Evolutionary conservation across 768 basidiomycete species (phyloP).

Genomic region (Amanita muscaria): DNA sequence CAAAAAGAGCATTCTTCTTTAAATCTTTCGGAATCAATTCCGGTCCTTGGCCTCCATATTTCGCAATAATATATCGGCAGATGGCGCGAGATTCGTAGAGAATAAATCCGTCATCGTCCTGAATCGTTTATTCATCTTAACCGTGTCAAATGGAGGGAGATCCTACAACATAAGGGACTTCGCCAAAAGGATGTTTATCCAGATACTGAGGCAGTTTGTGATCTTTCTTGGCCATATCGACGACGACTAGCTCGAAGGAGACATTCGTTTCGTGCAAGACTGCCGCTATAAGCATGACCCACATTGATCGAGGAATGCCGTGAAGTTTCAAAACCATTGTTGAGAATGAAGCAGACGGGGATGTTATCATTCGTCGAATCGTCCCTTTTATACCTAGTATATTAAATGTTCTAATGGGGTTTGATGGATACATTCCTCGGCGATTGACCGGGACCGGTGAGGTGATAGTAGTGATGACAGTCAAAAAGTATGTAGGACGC

Average conservation of each 20-base stretch:
- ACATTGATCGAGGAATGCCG: constrained; percentile 34
- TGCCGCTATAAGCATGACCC: constrained; percentile 34
- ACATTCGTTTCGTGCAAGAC: constrained; percentile 40
- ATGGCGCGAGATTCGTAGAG: constrained; percentile 63
- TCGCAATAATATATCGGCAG: constrained; percentile 46
- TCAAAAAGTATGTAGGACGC: too few species aligned
- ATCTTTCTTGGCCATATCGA: constrained; percentile 28
- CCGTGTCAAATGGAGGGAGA: background rate
- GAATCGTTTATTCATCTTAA: background rate
- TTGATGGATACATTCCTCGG: too few species aligned
- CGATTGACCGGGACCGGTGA: too few species aligned
- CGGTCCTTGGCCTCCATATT: constrained; percentile 44
- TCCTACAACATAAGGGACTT: constrained; percentile 23
- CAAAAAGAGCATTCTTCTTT: constrained; percentile 34
- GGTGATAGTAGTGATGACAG: too few species aligned
- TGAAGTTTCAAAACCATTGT: constrained; percentile 39
- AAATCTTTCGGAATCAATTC: constrained; percentile 38
- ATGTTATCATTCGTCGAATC: too few species aligned
- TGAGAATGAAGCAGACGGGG: too few species aligned
- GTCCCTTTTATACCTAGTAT: too few species aligned
- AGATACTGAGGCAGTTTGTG: constrained; percentile 31
- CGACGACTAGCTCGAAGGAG: constrained; percentile 34
- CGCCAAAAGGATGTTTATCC: constrained; percentile 29
- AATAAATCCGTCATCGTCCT: constrained; percentile 56
- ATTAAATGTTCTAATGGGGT: too few species aligned